Evolutionary conservation across 768 basidiomycete genomes (phyloP).

Genomic region (Chalciporus piperatus): DNA sequence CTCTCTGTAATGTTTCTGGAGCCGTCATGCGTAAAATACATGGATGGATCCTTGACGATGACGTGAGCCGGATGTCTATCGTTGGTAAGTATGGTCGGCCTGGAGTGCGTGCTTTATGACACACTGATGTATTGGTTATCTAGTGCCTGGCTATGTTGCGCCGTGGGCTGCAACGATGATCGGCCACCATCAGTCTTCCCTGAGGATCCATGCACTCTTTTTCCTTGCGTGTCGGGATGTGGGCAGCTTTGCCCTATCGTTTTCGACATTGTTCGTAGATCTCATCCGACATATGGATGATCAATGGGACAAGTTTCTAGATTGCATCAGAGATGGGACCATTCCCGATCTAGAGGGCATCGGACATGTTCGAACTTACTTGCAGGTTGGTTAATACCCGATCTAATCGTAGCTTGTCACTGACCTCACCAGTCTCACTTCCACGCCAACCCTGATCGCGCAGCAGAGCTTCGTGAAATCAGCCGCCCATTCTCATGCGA

Average conservation of each 20-base stretch:
- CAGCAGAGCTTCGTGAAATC: constrained; percentile 15
- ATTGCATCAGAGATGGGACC: constrained; percentile 11
- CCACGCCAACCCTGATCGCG: constrained; percentile 14
- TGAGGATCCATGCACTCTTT: constrained; percentile 22
- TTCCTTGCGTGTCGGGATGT: constrained; percentile 11
- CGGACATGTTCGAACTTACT: constrained; percentile 7
- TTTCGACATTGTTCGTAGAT: constrained; percentile 9
- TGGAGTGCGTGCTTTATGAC: no score
- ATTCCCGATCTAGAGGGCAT: constrained; percentile 16
- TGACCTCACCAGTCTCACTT: constrained; percentile 8
- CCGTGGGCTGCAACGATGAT: constrained; percentile 19
- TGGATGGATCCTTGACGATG: constrained; percentile 10
- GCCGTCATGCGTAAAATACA: background rate
- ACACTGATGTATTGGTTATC: background rate
- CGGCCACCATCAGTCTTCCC: constrained; percentile 10
- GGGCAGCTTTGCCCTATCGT: background rate
- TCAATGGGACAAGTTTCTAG: constrained; percentile 16
- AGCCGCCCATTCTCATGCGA: constrained; percentile 9
- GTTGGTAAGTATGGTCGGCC: background rate
- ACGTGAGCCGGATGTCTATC: constrained; percentile 7
- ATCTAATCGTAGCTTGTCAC: background rate
- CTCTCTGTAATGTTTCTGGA: background rate
- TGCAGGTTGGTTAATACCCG: constrained; percentile 6
- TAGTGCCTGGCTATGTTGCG: constrained; percentile 11
- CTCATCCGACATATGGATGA: constrained; percentile 16